A percentile compares a stretch with the other conserved stretches of the same genome.
These are phyloP conservation scores for Ceratocystis destructans DNA, from an alignment of 2,329 filamentous ascomycete genomes.

Conservation along the genomic window DNA sequence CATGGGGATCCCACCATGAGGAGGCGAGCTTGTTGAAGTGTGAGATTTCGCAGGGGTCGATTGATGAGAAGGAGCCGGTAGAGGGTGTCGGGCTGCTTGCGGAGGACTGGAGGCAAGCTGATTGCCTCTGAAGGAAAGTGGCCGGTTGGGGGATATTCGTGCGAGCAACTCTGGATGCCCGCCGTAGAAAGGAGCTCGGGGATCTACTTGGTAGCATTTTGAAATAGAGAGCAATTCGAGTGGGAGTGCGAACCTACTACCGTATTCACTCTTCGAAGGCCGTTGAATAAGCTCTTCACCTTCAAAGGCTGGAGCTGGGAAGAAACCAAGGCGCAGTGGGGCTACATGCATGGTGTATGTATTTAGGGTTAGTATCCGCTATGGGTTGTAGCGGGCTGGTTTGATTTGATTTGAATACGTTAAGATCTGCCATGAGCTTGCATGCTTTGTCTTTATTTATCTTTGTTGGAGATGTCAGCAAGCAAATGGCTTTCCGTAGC, in stretches of 20 bases:
- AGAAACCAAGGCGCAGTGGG: background rate
- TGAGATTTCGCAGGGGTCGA: constrained; percentile 77
- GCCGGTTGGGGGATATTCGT: background rate
- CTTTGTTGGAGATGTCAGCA: background rate
- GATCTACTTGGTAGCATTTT: background rate
- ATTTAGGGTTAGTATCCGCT: background rate
- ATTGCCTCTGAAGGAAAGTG: background rate
- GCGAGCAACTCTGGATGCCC: background rate
- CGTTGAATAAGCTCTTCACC: no score
- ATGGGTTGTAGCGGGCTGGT: background rate
- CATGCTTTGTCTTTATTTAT: background rate
- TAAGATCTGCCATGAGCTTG: background rate
- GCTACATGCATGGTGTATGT: background rate
- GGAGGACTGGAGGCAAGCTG: constrained; percentile 21
- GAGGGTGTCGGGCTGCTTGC: constrained; percentile 16
- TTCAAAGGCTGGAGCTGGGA: background rate
- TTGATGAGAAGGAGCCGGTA: constrained; percentile 42
- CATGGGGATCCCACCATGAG: constrained; percentile 94
- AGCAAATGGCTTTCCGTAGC: no score
- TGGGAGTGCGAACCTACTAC: no score
- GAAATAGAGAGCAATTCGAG: background rate
- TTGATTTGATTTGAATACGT: no score
- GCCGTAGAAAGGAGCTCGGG: background rate
- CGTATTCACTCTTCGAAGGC: no score
- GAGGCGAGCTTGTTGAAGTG: constrained; percentile 91